Percentiles rank a stretch among this genome's conserved stretches.
Evolutionary conservation across 768 basidiomycete genomes (phyloP).

Genomic region (Boletus patriciae): DNA sequence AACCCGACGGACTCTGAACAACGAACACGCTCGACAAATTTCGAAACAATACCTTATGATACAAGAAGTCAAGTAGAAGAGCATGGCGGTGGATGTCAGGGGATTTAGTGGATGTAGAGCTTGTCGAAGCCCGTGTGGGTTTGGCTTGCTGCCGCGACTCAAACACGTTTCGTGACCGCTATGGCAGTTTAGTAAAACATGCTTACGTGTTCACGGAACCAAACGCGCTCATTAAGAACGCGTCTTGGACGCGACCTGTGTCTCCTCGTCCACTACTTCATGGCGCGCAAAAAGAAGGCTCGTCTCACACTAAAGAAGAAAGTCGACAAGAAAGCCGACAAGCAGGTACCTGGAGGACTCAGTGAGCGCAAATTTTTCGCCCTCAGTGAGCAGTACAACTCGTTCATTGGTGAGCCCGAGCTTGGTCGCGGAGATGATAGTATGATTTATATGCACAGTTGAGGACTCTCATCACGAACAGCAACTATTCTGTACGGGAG

Average conservation of each 20-base stretch:
- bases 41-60: slow-evolving; percentile 37
- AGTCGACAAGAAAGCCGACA: neutral
- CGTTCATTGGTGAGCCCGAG: slow-evolving; percentile 19
- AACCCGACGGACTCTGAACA: neutral
- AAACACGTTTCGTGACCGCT: slow-evolving; percentile 14
- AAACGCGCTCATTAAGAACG: slow-evolving; percentile 30
- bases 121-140: neutral
- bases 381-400: slow-evolving; percentile 2
- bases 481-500: slow-evolving; percentile 30
- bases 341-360: slow-evolving; percentile 1
- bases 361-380: slow-evolving; percentile 13
- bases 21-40: slow-evolving; percentile 29
- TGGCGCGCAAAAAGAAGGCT: slow-evolving; percentile 26
- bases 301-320: slow-evolving; percentile 23
- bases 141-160: slow-evolving; percentile 1
- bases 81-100: slow-evolving; percentile 29
- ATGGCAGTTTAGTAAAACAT: slow-evolving; percentile 5
- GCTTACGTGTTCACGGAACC: slow-evolving; percentile 22
- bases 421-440: neutral
- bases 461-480: slow-evolving; percentile 9
- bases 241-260: slow-evolving; percentile 27
- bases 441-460: slow-evolving; percentile 7
- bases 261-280: slow-evolving; percentile 9
- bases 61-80: slow-evolving; percentile 44
- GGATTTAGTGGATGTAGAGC: slow-evolving; percentile 4